These are phyloP conservation scores for Acanthamoeba sp. DNA, from an alignment of 208 protist genomes.

Conservation along the genomic window DNA sequence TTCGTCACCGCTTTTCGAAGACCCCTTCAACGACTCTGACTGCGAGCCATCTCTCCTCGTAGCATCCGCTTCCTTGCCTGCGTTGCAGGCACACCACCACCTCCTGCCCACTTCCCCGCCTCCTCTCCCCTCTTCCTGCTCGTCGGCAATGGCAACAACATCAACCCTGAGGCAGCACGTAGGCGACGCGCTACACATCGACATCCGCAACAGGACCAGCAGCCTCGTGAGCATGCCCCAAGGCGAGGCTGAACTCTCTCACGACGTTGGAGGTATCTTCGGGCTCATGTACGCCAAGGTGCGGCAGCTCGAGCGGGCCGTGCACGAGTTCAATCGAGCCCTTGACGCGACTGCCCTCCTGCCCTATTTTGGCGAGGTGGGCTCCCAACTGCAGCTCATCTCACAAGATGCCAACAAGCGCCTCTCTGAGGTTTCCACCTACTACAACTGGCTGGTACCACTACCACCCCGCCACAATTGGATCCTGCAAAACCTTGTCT, in stretches of 20 bases:
- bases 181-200: no score
- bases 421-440: constrained; percentile 23
- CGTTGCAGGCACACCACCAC: no score
- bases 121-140: no score
- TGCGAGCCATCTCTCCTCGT: background rate
- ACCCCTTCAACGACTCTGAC: background rate
- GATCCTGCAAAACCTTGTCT: no score
- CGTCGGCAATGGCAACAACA: no score
- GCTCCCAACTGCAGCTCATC: background rate
- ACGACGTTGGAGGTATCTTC: background rate
- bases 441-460: constrained; percentile 27
- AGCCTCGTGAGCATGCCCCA: background rate
- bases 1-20: background rate
- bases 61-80: background rate
- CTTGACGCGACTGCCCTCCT: background rate
- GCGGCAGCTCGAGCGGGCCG: constrained; percentile 18
- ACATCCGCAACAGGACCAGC: no score
- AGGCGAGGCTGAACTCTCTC: no score
- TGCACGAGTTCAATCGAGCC: constrained; percentile 22
- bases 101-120: no score
- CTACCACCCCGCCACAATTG: background rate
- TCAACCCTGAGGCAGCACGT: no score
- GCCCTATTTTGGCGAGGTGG: constrained; percentile 14
- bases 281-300: constrained; percentile 36
- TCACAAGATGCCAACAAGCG: constrained; percentile 19